Conservation (phyloP, 2,329 filamentous ascomycete genomes). For the Colletotrichum sidae region DNA sequence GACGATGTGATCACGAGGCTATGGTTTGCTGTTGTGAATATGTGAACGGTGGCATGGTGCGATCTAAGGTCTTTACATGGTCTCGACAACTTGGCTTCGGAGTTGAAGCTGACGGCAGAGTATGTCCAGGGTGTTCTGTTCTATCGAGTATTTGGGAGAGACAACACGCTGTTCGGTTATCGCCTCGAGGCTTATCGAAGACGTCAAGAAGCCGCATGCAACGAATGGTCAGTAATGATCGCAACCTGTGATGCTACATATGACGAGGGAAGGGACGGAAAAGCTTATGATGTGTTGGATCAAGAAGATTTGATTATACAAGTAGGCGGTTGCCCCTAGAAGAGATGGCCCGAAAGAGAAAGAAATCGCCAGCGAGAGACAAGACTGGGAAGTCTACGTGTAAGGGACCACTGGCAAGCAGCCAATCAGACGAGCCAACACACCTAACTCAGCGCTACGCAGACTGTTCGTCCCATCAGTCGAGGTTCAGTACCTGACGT, state of each 20-base stretch:
- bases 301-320: slow-evolving; percentile 5
- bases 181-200: background rate
- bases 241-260: no score
- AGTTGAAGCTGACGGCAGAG: background rate
- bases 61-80: background rate
- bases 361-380: no score
- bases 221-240: background rate
- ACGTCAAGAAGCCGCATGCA: slow-evolving; percentile 11
- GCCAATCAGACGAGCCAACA: slow-evolving; percentile 11
- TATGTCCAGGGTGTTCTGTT: no score
- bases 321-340: slow-evolving; percentile 16
- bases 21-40: slow-evolving; percentile 19
- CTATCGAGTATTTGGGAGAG: no score
- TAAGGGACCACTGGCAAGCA: background rate
- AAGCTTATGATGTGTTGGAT: slow-evolving; percentile 12
- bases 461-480: background rate
- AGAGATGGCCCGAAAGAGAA: slow-evolving; percentile 5
- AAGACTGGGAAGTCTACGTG: background rate
- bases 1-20: slow-evolving; percentile 9
- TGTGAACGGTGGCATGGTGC: slow-evolving; percentile 12
- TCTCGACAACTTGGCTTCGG: background rate
- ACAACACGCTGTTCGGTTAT: no score
- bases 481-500: no score
- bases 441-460: no score
- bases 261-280: background rate